These are phyloP conservation scores for Lathyrus aphaca DNA, from an alignment of 306 rosid species.

Conservation along the genomic window DNA sequence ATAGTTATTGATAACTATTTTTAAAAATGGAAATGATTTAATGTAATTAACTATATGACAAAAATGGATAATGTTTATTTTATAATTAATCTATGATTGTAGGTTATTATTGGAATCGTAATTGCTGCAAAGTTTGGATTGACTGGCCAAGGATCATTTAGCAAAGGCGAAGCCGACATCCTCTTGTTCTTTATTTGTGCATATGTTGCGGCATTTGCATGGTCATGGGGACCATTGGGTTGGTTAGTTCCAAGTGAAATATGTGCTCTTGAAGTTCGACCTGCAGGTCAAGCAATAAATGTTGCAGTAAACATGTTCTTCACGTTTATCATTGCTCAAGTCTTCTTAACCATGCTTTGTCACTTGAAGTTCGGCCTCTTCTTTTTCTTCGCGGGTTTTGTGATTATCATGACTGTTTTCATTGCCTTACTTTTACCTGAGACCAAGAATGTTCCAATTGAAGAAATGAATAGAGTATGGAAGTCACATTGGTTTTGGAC, in stretches of 20 bases:
- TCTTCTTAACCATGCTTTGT: slow-evolving; percentile 58
- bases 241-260: slow-evolving; percentile 71
- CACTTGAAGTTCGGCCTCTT: slow-evolving; percentile 62
- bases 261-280: slow-evolving; percentile 58
- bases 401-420: slow-evolving; percentile 52
- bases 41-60: too few species aligned
- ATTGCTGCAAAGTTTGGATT: slow-evolving; percentile 46
- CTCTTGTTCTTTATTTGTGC: slow-evolving; percentile 53
- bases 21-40: too few species aligned
- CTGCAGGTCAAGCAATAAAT: slow-evolving; percentile 63
- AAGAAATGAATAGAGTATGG: slow-evolving; percentile 52
- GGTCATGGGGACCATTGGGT: slow-evolving; percentile 81
- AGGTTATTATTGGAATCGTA: slow-evolving; percentile 43
- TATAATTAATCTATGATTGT: neutral
- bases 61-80: neutral
- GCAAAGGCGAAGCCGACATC: slow-evolving; percentile 22
- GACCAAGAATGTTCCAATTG: slow-evolving; percentile 58
- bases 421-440: slow-evolving; percentile 50
- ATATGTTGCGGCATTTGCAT: slow-evolving; percentile 68
- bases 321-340: slow-evolving; percentile 54
- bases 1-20: too few species aligned
- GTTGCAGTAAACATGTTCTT: slow-evolving; percentile 62
- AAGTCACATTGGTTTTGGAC: slow-evolving; percentile 43
- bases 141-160: slow-evolving; percentile 52
- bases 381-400: slow-evolving; percentile 55